phyloP scores from a whole-genome alignment of 768 basidiomycete genomes.

The Suillus cothurnatus region DNA sequence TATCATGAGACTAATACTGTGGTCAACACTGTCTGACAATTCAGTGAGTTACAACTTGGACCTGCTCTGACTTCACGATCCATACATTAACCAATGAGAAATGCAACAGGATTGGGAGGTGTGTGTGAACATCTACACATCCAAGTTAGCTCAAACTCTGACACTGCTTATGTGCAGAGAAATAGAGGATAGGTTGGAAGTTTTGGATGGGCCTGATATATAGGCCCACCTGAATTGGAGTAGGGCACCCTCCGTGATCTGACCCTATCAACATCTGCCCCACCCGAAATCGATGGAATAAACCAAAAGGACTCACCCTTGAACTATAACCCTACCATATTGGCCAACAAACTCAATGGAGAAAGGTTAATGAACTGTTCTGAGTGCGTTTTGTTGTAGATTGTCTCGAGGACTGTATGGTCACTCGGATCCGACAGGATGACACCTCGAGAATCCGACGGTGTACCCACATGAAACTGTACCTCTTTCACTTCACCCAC shows the following conservation, averaged over 20 bases:
- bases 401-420: conserved; percentile 61
- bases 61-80: too few relatives aligned
- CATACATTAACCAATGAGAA: too few relatives aligned
- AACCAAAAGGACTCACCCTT: conserved; percentile 44
- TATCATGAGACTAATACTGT: too few relatives aligned
- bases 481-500: background rate
- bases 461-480: background rate
- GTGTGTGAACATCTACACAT: conserved; percentile 60
- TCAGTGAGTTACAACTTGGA: too few relatives aligned
- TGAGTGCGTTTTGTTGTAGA: conserved; percentile 70
- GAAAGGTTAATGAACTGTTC: conserved; percentile 67
- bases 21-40: too few relatives aligned
- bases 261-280: background rate
- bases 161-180: background rate
- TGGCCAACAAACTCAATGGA: conserved; percentile 62
- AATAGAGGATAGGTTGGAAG: background rate
- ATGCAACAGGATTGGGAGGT: conserved; percentile 59
- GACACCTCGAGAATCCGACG: background rate
- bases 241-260: too few relatives aligned
- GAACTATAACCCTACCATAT: conserved; percentile 61
- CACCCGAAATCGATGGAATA: conserved; percentile 4
- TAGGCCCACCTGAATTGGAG: background rate
- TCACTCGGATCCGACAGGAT: conserved; percentile 59
- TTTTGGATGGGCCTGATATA: background rate
- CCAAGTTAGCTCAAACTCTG: background rate